Percentiles rank a stretch among this genome's conserved stretches.
phyloP scores from a whole-genome alignment of 192 early-diverging fungal genomes.

The Entophlyctis helioformis region DNA sequence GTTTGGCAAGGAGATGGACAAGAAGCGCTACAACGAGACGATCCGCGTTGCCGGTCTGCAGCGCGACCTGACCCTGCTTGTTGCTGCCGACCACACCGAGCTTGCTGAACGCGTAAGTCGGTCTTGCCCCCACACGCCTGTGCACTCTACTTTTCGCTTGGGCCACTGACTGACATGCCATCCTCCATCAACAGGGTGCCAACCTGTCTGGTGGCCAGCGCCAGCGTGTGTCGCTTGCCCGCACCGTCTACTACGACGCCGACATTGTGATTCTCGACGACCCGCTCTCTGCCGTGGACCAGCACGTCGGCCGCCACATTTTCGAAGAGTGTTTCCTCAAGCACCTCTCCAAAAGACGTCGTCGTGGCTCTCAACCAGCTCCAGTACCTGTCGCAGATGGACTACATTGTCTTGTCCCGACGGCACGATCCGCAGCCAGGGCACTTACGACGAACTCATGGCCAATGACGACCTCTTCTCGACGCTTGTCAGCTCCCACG shows the following conservation, averaged over 20 bases:
- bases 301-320: conserved; percentile 49
- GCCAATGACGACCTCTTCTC: too few relatives aligned
- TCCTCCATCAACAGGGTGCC: conserved; percentile 34
- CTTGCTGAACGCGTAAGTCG: conserved; percentile 9
- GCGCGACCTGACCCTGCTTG: conserved; percentile 49
- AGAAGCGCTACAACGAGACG: conserved; percentile 40
- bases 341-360: conserved; percentile 41
- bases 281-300: conserved; percentile 55
- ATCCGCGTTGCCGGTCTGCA: conserved; percentile 47
- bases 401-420: conserved; percentile 48
- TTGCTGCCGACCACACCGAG: conserved; percentile 55
- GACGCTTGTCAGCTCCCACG: too few relatives aligned
- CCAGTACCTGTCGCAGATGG: conserved; percentile 43
- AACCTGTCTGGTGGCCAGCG: conserved; percentile 64
- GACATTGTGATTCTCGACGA: conserved; percentile 36
- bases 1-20: conserved; percentile 56
- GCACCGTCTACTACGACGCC: conserved; percentile 30
- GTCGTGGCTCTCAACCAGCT: conserved; percentile 60
- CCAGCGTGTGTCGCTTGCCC: conserved; percentile 48
- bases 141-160: too few relatives aligned
- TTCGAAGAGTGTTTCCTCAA: conserved; percentile 44
- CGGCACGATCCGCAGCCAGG: conserved; percentile 39
- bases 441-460: conserved; percentile 46
- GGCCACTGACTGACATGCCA: not conserved
- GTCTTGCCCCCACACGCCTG: not conserved